These are phyloP conservation scores for Aspergillus novofumigatus DNA, from an alignment of 2,329 filamentous ascomycete species.

Conservation along the genomic window DNA sequence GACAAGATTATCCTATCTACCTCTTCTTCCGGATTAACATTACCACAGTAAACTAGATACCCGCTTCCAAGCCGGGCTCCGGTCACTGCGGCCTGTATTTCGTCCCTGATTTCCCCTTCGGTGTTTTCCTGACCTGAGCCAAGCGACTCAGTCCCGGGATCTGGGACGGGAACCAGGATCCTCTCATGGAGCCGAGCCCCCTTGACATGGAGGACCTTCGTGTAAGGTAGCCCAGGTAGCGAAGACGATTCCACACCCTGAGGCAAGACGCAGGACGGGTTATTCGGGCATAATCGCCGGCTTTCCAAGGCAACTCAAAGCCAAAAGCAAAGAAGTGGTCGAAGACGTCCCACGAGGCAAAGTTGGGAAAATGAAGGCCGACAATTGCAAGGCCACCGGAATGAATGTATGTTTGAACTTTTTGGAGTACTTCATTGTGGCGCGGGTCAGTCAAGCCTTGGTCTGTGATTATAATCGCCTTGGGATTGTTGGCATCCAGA, in stretches of 20 bases:
- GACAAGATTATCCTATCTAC: too few species aligned
- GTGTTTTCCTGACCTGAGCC: too few species aligned
- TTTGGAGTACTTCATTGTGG: neutral
- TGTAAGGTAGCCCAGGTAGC: conserved; percentile 20
- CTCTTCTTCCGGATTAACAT: too few species aligned
- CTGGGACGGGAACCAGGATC: conserved; percentile 18
- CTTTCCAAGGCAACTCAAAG: conserved; percentile 10
- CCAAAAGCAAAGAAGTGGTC: too few species aligned
- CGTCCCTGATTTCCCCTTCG: too few species aligned
- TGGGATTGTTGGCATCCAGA: neutral
- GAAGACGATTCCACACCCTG: neutral
- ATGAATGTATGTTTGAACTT: neutral
- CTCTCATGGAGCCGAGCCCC: conserved; percentile 20
- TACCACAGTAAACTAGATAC: too few species aligned
- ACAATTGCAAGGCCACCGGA: conserved; percentile 4
- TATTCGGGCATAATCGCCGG: conserved; percentile 6
- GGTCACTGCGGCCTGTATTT: too few species aligned
- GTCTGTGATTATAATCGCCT: conserved; percentile 10
- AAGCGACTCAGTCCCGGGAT: too few species aligned
- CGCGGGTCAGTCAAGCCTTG: conserved; percentile 1
- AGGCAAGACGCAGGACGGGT: conserved; percentile 3
- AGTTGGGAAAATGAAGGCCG: neutral
- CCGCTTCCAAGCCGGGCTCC: too few species aligned
- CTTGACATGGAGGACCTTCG: conserved; percentile 28
- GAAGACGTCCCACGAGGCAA: too few species aligned